Conservation (phyloP, 2,329 filamentous ascomycete genomes). For the Penicillium brasilianum region DNA sequence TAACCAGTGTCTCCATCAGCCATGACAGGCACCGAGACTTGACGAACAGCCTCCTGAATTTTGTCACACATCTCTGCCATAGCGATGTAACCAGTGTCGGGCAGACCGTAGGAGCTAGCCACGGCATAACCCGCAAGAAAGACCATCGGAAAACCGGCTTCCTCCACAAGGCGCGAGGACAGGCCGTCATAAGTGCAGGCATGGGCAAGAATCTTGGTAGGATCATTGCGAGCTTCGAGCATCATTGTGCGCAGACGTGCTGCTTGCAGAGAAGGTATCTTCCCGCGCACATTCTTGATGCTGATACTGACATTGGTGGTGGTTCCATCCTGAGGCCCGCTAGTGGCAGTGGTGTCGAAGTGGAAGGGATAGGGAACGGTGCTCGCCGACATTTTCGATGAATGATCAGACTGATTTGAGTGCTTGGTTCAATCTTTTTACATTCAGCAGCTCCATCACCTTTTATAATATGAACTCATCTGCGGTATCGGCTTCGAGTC, state of each 20-base stretch:
- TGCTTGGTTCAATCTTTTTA: not conserved
- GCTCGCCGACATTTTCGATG: conserved; percentile 18
- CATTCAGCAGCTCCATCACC: not conserved
- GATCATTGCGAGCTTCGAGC: conserved; percentile 47
- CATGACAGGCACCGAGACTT: conserved; percentile 49
- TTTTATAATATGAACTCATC: not conserved
- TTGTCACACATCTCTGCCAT: conserved; percentile 54
- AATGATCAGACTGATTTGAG: not conserved
- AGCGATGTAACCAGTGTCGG: conserved; percentile 57
- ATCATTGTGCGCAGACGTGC: conserved; percentile 45
- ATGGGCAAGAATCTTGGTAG: conserved; percentile 52
- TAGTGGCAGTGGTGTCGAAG: conserved; percentile 14
- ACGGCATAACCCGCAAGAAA: conserved; percentile 54
- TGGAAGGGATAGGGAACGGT: conserved; percentile 26
- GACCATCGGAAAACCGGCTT: conserved; percentile 54
- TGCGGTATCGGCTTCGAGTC: conserved; percentile 10
- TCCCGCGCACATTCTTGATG: conserved; percentile 18
- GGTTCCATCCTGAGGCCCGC: conserved; percentile 16
- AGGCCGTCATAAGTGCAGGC: conserved; percentile 53
- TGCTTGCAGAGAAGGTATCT: conserved; percentile 21
- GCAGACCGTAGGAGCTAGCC: conserved; percentile 48
- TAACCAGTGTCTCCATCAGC: conserved; percentile 57
- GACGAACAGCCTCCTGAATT: conserved; percentile 50
- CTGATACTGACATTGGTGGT: conserved; percentile 11
- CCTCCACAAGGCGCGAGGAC: conserved; percentile 51